Base-by-base conservation (phyloP, 2,329 filamentous ascomycete species). In the Trichoderma sp. region DNA sequence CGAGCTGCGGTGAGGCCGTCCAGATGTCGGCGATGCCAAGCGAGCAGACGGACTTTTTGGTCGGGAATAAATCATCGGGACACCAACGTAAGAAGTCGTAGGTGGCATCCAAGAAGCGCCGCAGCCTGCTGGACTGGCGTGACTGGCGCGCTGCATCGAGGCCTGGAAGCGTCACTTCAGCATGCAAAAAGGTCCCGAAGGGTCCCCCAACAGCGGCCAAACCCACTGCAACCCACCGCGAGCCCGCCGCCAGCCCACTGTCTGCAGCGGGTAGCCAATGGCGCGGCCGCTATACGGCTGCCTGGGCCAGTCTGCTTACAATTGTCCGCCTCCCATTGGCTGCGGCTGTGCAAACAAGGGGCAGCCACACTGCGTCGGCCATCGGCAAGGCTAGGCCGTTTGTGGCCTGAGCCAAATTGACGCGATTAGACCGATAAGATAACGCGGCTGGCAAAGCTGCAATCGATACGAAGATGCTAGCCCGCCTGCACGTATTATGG, bases 331-430 rank as follows among this genome's bases (percentile, higher is more conserved):
- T 13, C 13, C 3, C 7, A 65, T 47, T 70, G 68, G 68, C 57
- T 13, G 47, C 24, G 6, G 40, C 24, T 7, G 24, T 19, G 35
- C 60, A 55, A 65, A 62, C 70, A 70, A 72, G 70, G 71, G 71
- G 57, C 69, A 62, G 52, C 53, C 52, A 69, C 37, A 60, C 53
- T 49, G 69, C 58, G 43, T 72, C 72, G 72, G 72, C n/a, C 69
- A 67, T 70, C 72, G 70, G 72, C 58, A 70, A 69, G 68, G 52
- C 73, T 73, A 74, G 67, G 43, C 73, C 71, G 19, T 53, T 64
- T 74, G 66, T 43, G 56, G 63, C 64, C 40, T 47, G 47, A 27
- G 27, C 53, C 27, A 35, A 19, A 21, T 59, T 47, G 37, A 52
- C 58, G 57, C 37, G 66, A 68, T 68, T 33, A 55, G 35, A 63